Percentiles rank a stretch among this genome's conserved stretches.
Evolutionary conservation across 2,329 filamentous ascomycete species (phyloP).

Genomic region (Teratosphaeria pseudoeucalypti): DNA sequence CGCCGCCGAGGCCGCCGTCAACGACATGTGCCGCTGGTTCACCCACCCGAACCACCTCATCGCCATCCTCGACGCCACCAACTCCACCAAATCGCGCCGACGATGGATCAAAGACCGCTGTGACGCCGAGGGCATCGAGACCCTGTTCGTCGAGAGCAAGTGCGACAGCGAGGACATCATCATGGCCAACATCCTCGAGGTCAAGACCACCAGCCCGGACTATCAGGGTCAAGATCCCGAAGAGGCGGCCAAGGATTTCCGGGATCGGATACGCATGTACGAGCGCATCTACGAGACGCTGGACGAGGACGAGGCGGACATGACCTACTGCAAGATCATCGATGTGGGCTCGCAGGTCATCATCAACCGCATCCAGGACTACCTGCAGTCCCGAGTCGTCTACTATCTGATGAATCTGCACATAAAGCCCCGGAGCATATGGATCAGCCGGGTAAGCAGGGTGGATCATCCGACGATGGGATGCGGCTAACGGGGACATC

Average conservation of each 20-base stretch:
- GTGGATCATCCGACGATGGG: too few species aligned
- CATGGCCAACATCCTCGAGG: conserved; percentile 86
- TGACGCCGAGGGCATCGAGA: conserved; percentile 62
- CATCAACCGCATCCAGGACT: conserved; percentile 96
- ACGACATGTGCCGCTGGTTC: conserved; percentile 95
- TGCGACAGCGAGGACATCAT: conserved; percentile 94
- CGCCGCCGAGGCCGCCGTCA: conserved; percentile 82
- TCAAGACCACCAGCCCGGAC: conserved; percentile 93
- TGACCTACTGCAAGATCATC: conserved; percentile 96
- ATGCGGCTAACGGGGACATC: neutral
- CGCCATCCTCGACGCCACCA: conserved; percentile 91
- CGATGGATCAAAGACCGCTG: conserved; percentile 85
- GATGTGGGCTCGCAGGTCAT: conserved; percentile 92
- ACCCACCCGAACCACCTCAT: conserved; percentile 64
- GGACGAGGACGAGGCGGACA: conserved; percentile 73
- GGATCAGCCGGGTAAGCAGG: conserved; percentile 60
- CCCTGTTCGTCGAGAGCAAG: conserved; percentile 91
- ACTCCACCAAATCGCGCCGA: conserved; percentile 81
- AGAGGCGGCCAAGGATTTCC: conserved; percentile 79
- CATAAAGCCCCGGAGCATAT: conserved; percentile 91
- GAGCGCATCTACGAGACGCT: conserved; percentile 95
- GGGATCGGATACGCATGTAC: conserved; percentile 89
- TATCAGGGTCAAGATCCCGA: conserved; percentile 93
- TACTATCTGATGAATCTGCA: conserved; percentile 99
- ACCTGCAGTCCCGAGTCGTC: conserved; percentile 88